These are phyloP conservation scores for Trichophyton schoenleinii DNA, from an alignment of 2,329 filamentous ascomycete genomes.

Conservation along the genomic window DNA sequence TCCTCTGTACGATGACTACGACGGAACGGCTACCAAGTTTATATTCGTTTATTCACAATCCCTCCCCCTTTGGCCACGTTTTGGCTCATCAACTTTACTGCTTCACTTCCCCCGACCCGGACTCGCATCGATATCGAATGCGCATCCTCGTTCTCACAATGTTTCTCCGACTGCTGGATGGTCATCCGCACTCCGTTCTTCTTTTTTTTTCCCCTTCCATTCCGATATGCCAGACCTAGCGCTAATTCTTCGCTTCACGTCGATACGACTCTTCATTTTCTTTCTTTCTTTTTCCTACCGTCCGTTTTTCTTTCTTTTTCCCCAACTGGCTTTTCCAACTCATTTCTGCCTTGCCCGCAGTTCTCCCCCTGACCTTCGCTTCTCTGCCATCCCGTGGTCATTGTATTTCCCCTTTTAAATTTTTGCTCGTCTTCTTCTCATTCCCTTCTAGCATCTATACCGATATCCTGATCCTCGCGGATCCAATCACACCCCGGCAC, in stretches of 20 bases:
- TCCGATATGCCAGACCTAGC: slow-evolving; percentile 6
- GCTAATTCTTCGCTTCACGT: slow-evolving; percentile 3
- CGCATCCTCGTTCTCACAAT: neutral
- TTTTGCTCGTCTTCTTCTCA: neutral
- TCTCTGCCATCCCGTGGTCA: neutral
- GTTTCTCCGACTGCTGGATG: slow-evolving; percentile 15
- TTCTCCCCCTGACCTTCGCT: neutral
- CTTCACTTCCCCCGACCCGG: neutral
- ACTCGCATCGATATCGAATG: slow-evolving; percentile 1
- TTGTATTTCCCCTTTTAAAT: neutral
- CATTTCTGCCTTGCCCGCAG: neutral
- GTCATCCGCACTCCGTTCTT: slow-evolving; percentile 9
- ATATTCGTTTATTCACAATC: slow-evolving; percentile 4
- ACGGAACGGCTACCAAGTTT: slow-evolving; percentile 8
- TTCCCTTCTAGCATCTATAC: neutral
- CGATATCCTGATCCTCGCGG: neutral
- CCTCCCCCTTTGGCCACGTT: neutral
- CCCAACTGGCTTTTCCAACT: neutral
- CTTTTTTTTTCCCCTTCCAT: too few relatives aligned
- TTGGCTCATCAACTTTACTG: neutral
- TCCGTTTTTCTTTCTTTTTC: neutral
- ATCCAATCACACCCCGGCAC: neutral
- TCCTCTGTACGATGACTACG: slow-evolving; percentile 11
- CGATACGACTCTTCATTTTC: neutral
- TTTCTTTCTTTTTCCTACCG: slow-evolving; percentile 1